Evolutionary conservation across 495 filamentous ascomycete species (phyloP), one percentile per base, ranked within the genome.

Genomic region (Xylaria castorea): DNA sequence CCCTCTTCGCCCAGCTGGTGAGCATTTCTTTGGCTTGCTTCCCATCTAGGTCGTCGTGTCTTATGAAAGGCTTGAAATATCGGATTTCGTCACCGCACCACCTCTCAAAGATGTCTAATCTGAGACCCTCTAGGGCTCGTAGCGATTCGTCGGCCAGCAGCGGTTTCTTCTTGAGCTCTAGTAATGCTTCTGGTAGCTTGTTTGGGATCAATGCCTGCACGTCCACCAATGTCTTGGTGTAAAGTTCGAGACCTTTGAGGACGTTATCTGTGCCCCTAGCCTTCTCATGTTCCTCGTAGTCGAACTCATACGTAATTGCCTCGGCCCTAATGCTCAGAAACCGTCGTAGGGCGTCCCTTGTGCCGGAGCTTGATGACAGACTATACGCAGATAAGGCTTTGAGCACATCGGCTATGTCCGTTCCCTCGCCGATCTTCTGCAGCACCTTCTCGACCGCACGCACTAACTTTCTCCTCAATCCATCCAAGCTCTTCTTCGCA

Each of bases 11-110:
- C 97, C 96, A 99, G 51, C 83, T 81, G 48, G 87, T 87, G 27
- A 96, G 87, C 64, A 89, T 87, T 62, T 90, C 87, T 36, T 88
- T 85, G 0, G 91, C 91, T 70, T 94, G 88, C 22, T 83, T 73
- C 32, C 87, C 87, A 32, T 90, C 88, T 36, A 97, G 79, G 73
- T 97, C 93, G 69, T 95, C 94, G 73, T 97, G 88, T 40, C 94
- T 90, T 61, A 97, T 92, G 84, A 94, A 97, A 0, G 96, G 97
- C 0, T 91, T 97, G 80, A 97, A 98, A 64, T 91, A 92, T 40
- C 87, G 87, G 40, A 98, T 92, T 64, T 97, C 94, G 16, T 94
- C 89, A 7, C 92, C 88, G 48, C 97, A 90, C 93, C 93, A 98
- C 50, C 88, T 86, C 66, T 89, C 90, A 74, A 95, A 89, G 44